A percentile compares a stretch with the other conserved stretches of the same genome.
These are phyloP conservation scores for Cutaneotrichosporon curvatum DNA, from an alignment of 1,284 basidiomycete species.

Conservation along the genomic window DNA sequence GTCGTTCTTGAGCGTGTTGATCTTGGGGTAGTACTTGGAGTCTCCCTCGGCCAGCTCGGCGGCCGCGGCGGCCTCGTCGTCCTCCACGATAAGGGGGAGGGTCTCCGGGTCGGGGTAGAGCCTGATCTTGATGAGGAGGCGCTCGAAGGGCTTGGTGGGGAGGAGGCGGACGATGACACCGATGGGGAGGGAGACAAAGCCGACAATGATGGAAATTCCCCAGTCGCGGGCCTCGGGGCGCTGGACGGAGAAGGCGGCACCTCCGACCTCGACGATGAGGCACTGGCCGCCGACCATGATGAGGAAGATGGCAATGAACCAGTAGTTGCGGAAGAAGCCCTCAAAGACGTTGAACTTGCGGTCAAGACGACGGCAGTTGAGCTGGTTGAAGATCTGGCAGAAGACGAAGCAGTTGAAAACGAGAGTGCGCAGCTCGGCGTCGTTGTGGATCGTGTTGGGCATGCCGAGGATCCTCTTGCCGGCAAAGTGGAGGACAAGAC, in stretches of 20 bases:
- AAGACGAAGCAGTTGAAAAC: constrained; percentile 97
- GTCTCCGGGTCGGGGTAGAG: constrained; percentile 62
- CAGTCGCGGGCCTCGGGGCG: constrained; percentile 74
- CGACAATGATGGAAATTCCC: constrained; percentile 80
- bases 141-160: constrained; percentile 72
- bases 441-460: constrained; percentile 38
- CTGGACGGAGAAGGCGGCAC: constrained; percentile 85
- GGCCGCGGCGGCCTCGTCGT: constrained; percentile 50
- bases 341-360: constrained; percentile 82
- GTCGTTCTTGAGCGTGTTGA: constrained; percentile 71
- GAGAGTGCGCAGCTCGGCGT: constrained; percentile 66
- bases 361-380: constrained; percentile 85
- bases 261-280: constrained; percentile 84
- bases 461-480: constrained; percentile 66
- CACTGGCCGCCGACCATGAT: constrained; percentile 79
- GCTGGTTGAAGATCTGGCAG: constrained; percentile 86
- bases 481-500: constrained; percentile 82
- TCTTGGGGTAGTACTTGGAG: constrained; percentile 41
- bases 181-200: constrained; percentile 77
- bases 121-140: constrained; percentile 58
- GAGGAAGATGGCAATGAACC: constrained; percentile 78
- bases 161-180: constrained; percentile 74
- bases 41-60: too few relatives aligned
- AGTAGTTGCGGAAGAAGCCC: constrained; percentile 70
- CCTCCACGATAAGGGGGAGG: constrained; percentile 59